phyloP scores from a whole-genome alignment of 2,329 filamentous ascomycete genomes.

The Rutstroemia sp. region DNA sequence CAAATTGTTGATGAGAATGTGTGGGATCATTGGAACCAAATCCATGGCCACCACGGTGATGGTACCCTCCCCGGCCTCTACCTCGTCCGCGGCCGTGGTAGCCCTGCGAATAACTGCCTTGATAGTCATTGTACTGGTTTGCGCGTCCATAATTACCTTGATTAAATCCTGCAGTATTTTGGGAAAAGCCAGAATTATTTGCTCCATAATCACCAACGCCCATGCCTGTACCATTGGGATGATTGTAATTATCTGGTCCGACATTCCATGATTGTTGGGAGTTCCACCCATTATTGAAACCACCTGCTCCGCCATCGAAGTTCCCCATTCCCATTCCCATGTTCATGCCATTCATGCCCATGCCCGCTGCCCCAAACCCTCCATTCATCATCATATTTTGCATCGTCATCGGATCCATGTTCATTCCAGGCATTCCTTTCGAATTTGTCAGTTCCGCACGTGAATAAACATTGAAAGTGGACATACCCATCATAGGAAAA shows the following conservation, averaged over 20 bases:
- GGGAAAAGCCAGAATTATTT: slow-evolving; percentile 64
- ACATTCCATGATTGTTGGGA: slow-evolving; percentile 76
- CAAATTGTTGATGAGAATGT: slow-evolving; percentile 25
- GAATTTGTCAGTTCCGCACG: slow-evolving; percentile 6
- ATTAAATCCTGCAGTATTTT: slow-evolving; percentile 61
- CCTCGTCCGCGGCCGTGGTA: slow-evolving; percentile 32
- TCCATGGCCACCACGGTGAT: slow-evolving; percentile 24
- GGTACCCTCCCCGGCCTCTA: slow-evolving; percentile 29
- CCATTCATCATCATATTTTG: slow-evolving; percentile 74
- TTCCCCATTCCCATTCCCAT: slow-evolving; percentile 64
- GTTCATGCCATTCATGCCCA: slow-evolving; percentile 76
- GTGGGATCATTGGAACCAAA: slow-evolving; percentile 25
- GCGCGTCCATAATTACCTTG: slow-evolving; percentile 75
- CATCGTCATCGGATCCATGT: slow-evolving; percentile 74
- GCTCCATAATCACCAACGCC: slow-evolving; percentile 73
- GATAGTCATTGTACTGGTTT: slow-evolving; percentile 69
- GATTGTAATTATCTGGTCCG: slow-evolving; percentile 82
- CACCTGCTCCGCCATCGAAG: slow-evolving; percentile 55
- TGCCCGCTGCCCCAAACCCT: slow-evolving; percentile 64
- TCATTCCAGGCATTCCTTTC: slow-evolving; percentile 63
- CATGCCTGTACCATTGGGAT: slow-evolving; percentile 74
- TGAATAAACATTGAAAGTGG: not conserved
- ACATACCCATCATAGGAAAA: slow-evolving; percentile 84
- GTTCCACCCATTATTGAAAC: slow-evolving; percentile 74
- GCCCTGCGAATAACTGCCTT: slow-evolving; percentile 50